Evolutionary conservation across 2,329 filamentous ascomycete species (phyloP).

Genomic region (Calonectria pseudoreteaudii): DNA sequence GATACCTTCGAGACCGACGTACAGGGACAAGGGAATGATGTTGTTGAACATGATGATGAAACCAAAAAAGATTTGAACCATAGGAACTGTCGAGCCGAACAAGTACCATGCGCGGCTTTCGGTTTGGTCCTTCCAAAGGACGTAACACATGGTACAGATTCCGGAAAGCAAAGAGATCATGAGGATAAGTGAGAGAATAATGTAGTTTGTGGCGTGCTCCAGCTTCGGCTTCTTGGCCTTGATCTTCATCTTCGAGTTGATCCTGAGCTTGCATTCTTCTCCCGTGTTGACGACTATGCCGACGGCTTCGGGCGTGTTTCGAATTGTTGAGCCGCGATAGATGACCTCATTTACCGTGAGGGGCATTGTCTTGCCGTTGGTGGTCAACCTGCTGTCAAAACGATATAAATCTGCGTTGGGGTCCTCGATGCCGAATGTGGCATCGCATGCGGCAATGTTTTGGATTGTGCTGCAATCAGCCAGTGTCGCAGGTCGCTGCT

Average conservation of each 20-base stretch:
- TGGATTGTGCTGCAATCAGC: slow-evolving; percentile 67
- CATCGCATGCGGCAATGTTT: slow-evolving; percentile 65
- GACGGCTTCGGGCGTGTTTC: slow-evolving; percentile 80
- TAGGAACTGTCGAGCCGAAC: slow-evolving; percentile 74
- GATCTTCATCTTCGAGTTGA: slow-evolving; percentile 92
- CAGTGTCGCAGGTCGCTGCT: slow-evolving; percentile 73
- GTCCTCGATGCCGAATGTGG: slow-evolving; percentile 79
- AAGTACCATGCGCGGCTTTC: slow-evolving; percentile 84
- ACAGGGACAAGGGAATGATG: slow-evolving; percentile 91
- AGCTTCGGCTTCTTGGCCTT: slow-evolving; percentile 85
- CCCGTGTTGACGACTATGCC: slow-evolving; percentile 90
- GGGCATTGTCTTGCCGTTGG: slow-evolving; percentile 70
- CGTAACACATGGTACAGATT: slow-evolving; percentile 85
- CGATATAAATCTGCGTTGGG: slow-evolving; percentile 83
- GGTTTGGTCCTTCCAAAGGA: slow-evolving; percentile 76
- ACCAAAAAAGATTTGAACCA: slow-evolving; percentile 85
- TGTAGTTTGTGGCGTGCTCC: slow-evolving; percentile 80
- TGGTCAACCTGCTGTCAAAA: slow-evolving; percentile 76
- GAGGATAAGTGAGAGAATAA: slow-evolving; percentile 84
- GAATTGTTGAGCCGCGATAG: slow-evolving; percentile 85
- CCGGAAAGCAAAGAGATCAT: slow-evolving; percentile 83
- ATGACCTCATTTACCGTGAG: slow-evolving; percentile 85
- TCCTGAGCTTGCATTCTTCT: slow-evolving; percentile 91
- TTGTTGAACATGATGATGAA: slow-evolving; percentile 99
- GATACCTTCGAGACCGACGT: slow-evolving; percentile 89